A percentile compares a stretch with the other conserved stretches of the same genome.
Conservation (phyloP, 2,329 filamentous ascomycete genomes). For the Dothidotthia symphoricarpi region DNA sequence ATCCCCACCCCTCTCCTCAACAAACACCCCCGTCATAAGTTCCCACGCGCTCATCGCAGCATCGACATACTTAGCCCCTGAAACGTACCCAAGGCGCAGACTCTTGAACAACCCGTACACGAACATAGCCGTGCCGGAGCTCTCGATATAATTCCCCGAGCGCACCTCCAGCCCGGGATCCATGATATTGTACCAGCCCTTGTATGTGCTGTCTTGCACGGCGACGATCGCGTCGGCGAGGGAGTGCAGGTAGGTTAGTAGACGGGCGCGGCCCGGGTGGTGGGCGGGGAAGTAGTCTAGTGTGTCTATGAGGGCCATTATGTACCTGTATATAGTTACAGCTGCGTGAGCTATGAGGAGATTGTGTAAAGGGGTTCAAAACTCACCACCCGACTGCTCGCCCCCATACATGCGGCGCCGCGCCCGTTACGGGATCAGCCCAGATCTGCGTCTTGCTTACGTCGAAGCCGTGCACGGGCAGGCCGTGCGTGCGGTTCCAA, state of each 20-base stretch:
- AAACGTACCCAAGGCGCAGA: conserved; percentile 5
- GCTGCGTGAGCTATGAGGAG: conserved; percentile 7
- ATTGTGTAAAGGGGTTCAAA: conserved; percentile 47
- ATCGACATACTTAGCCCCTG: conserved; percentile 7
- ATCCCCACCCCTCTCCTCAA: conserved; percentile 6
- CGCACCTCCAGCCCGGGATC: conserved; percentile 40
- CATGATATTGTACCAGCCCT: conserved; percentile 60
- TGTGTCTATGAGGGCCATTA: conserved; percentile 52
- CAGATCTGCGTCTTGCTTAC: conserved; percentile 49
- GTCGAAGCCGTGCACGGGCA: conserved; percentile 57
- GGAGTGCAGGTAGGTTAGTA: conserved; percentile 26
- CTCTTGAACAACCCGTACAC: conserved; percentile 53
- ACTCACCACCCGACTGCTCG: conserved; percentile 55
- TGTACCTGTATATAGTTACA: conserved; percentile 42
- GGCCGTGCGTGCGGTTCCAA: conserved; percentile 41
- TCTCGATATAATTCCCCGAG: conserved; percentile 59
- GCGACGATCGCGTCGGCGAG: conserved; percentile 38
- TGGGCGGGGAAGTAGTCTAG: conserved; percentile 36
- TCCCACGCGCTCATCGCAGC: conserved; percentile 10
- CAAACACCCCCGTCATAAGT: conserved; percentile 11
- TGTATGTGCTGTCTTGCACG: conserved; percentile 29
- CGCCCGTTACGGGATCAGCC: conserved; percentile 52
- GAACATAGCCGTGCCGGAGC: conserved; percentile 59
- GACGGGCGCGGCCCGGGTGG: conserved; percentile 12
- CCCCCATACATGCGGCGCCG: conserved; percentile 53